Conservation (phyloP, 345 rosid genomes). For the Cardamine chenopodiifolia region DNA sequence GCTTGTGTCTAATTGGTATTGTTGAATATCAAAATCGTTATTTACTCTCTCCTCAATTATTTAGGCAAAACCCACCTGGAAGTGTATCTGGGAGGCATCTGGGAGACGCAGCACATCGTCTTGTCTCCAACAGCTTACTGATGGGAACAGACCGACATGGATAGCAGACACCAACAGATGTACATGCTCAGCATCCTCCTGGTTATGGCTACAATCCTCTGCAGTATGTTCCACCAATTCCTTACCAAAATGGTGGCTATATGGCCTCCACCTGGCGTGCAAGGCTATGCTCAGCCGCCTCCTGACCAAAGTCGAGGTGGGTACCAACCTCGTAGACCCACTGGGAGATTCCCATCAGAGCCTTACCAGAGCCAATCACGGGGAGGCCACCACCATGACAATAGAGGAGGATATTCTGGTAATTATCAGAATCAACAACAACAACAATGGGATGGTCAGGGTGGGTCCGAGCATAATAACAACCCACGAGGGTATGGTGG, state of each 20-base stretch:
- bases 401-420: constrained; percentile 36
- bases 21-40: constrained; percentile 1
- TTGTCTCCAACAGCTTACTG: constrained; percentile 69
- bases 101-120: constrained; percentile 81
- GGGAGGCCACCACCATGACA: constrained; percentile 44
- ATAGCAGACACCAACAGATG: constrained; percentile 31
- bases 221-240: constrained; percentile 40
- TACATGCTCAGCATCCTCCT: constrained; percentile 43
- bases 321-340: constrained; percentile 44
- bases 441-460: constrained; percentile 41
- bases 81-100: constrained; percentile 68
- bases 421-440: constrained; percentile 31
- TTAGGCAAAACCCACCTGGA: constrained; percentile 71
- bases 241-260: constrained; percentile 38
- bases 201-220: constrained; percentile 40
- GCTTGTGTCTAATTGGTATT: background rate
- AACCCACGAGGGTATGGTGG: constrained; percentile 37
- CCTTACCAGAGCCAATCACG: constrained; percentile 46
- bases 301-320: constrained; percentile 41
- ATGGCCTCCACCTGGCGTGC: constrained; percentile 34
- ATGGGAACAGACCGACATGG: constrained; percentile 49
- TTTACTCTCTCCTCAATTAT: constrained; percentile 5
- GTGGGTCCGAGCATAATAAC: constrained; percentile 24
- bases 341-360: constrained; percentile 44
- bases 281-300: constrained; percentile 38